Evolutionary conservation across 257 asterid species (phyloP), one percentile per base, ranked within the genome.

Genomic region (Sherardia arvensis): DNA sequence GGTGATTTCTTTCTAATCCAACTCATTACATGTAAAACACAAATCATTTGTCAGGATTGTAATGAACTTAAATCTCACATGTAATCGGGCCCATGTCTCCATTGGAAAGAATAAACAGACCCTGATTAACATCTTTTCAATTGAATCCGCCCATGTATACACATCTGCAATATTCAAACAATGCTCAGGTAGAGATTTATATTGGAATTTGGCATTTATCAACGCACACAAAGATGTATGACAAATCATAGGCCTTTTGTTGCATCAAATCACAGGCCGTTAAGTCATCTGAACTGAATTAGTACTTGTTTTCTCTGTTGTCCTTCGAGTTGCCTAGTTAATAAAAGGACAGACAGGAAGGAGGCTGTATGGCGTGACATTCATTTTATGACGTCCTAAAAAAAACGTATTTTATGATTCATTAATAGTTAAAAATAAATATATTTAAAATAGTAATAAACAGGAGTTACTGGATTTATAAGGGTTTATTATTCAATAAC

Each of bases 41-140:
- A n/a, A 27, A 7, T 28, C 7, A 59, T 22, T 58, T 58, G 17
- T n/a, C 18, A 30, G 27, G 17, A 59, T 59, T 14, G 3, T n/a
- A 59, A 2, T 30, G 17, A 59, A 30, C 45, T 59, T 3, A 59
- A 30, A 61, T 58, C 73, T 78, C 84, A 92, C 99, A 69, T 74
- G 81, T 77, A 92, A 79, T n/a, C 80, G 91, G 33, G 77, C 23
- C 99, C 99, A 92, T 18, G 95, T 89, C 81, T 83, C 97, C 65
- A 87, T 54, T 32, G 99, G 99, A 64, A 92, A 92, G 80, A 66
- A 92, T 81, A 89, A 78, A 85, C 97, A 89, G 72, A 85, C 90
- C 72, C 97, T 79, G 75, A 83, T 85, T 77, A 65, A 79, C 97
- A 92, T 85, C 72, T 85, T 80, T 76, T 88, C 91, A 6, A 87